These are phyloP conservation scores for Phyllosticta citriasiana DNA, from an alignment of 2,329 filamentous ascomycete species.

Conservation along the genomic window DNA sequence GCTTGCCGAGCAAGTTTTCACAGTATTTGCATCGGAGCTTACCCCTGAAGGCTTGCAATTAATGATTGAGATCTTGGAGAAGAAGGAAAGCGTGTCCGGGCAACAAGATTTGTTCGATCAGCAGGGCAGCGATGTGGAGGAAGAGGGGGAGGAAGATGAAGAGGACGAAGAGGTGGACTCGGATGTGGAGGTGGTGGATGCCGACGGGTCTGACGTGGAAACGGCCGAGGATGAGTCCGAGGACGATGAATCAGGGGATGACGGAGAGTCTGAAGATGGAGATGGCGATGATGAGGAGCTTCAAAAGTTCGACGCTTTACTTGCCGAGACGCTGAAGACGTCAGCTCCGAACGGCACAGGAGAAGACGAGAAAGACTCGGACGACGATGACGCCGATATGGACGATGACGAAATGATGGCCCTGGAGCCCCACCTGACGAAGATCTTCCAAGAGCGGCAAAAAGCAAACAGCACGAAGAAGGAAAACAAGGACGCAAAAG, in stretches of 20 bases:
- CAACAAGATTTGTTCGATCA: slow-evolving; percentile 79
- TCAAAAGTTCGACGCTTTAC: slow-evolving; percentile 60
- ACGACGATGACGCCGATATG: slow-evolving; percentile 64
- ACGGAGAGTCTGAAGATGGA: slow-evolving; percentile 22
- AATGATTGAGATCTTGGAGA: slow-evolving; percentile 58
- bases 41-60: slow-evolving; percentile 62
- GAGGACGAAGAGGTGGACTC: slow-evolving; percentile 35
- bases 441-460: slow-evolving; percentile 72
- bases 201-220: slow-evolving; percentile 15
- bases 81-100: slow-evolving; percentile 71
- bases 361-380: slow-evolving; percentile 46
- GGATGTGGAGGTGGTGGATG: slow-evolving; percentile 36
- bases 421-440: slow-evolving; percentile 70
- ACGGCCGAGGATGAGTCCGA: slow-evolving; percentile 18
- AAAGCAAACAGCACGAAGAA: slow-evolving; percentile 54
- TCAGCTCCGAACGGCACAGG: slow-evolving; percentile 50
- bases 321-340: slow-evolving; percentile 69
- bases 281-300: slow-evolving; percentile 40
- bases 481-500: slow-evolving; percentile 77
- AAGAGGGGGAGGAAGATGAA: slow-evolving; percentile 38
- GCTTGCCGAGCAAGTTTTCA: slow-evolving; percentile 80
- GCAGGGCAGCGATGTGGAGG: slow-evolving; percentile 31
- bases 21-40: slow-evolving; percentile 66
- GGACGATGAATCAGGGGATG: slow-evolving; percentile 14
- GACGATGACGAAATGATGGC: slow-evolving; percentile 92